Evolutionary conservation across 192 early-diverging fungal genomes (phyloP), one percentile per base, ranked within the genome.

Genomic region (Kickxella alabastrina): DNA sequence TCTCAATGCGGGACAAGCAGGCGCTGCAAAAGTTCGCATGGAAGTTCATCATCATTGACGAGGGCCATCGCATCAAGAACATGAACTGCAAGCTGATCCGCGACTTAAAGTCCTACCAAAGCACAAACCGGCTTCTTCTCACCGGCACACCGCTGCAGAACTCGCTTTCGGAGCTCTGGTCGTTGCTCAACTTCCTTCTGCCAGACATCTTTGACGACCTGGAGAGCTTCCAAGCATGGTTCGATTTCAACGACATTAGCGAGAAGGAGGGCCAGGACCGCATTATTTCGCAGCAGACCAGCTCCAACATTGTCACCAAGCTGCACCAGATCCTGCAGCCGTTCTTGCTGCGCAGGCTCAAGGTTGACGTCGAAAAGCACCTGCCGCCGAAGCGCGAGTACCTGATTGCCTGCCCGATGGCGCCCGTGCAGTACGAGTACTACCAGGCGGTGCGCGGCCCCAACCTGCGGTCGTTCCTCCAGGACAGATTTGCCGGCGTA

Each of bases 11-110:
- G 19, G 93, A 97, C 69, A 65, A 85, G 8, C 84, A 85, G 38
- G 85, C 80, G 26, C 65, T 93, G 45, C 81, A 84, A 50, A 52
- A 61, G 4, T 53, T 65, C n/a, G 71, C 78, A 6, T 98, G 93
- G 91, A 86, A 92, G 57, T 95, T 87, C 45, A 83, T 97, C 26
- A 84, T 99, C 25, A 82, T 97, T 24, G 96, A 99, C 52, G 94
- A 99, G 76, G 96, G 91, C 6, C 96, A 99, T 65, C 84, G 93
- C 35, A 80, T 99, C 77, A 99, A 99, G 61, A 99, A 99, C 76
- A 73, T 92, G 69, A 86, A 95, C 54, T 94, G 92, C 73, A 87
- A 85, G 57, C 72, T 96, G 37, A 82, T 96, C 32, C 77, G 80
- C 6, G 93, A 96, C 39, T 77, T 98, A 24, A 96, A 94, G 52